Evolutionary conservation across 2,329 filamentous ascomycete species (phyloP), one percentile per base, ranked within the genome.

Genomic region (Cladobotryum protrusum): DNA sequence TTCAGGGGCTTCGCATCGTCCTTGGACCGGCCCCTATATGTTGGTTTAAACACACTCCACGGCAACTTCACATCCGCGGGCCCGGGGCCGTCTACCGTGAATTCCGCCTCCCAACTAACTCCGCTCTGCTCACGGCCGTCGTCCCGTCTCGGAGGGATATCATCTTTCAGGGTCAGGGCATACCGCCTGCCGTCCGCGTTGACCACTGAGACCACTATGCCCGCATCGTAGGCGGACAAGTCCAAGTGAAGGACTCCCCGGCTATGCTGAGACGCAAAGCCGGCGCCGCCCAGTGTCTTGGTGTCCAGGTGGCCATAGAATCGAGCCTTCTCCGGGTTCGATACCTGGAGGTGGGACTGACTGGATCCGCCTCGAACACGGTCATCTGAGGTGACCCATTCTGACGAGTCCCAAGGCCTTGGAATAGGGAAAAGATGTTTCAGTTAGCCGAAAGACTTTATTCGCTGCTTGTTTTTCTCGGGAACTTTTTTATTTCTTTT

Each of bases 191-290:
- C 73, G 61, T 88, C 85, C 15, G 74, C 71, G 42, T 72, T 64
- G 37, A 51, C 58, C 17, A 87, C 61, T 36, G 72, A 62, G 4
- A 89, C 57, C 55, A 75, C 65, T 19, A 89, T 67, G 3, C 86
- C 86, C 42, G 80, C 75, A 40, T 81, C 75, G 57, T 83, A 86
- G 11, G 58, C 61, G 1, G 76, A 77, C 7, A 93, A 67, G 59
- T 93, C 78, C 77, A 85, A 86, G 19, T 69, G 68, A 13, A 74
- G 67, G 36, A 76, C 69, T 7, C 82, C 79, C 36, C 73, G 75
- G 4, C 85, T 89, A 43, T 85, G 79, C 63, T 92, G 89, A 4
- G 84, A 88, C 9, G 88, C 88, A 62, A 95, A 93, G 5, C 89
- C 89, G 1, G 89, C 88, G 29, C 87, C 87, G 20, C 87, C 87